phyloP scores from a whole-genome alignment of 75 land plant species.

The Larix kaempferi region DNA sequence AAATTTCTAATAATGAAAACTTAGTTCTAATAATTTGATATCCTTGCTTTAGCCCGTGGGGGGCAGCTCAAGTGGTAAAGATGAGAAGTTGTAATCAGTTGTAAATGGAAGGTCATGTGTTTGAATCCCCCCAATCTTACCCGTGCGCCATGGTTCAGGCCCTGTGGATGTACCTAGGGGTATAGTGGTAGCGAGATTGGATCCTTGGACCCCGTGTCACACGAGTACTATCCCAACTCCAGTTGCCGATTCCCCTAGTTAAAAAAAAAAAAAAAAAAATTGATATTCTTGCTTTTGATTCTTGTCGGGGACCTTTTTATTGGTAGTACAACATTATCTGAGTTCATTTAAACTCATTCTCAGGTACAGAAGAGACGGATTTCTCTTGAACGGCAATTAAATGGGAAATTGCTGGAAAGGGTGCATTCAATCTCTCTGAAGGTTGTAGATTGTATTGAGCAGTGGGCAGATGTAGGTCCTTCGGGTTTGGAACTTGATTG shows the following conservation, averaged over 20 bases:
- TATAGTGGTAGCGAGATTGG: too few relatives aligned
- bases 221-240: too few relatives aligned
- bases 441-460: conserved; percentile 34
- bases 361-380: conserved; percentile 43
- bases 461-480: conserved; percentile 16
- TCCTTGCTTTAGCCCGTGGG: too few relatives aligned
- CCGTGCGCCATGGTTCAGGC: too few relatives aligned
- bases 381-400: conserved; percentile 26
- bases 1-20: neutral
- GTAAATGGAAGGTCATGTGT: too few relatives aligned
- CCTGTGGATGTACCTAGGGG: too few relatives aligned
- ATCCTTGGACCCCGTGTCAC: too few relatives aligned
- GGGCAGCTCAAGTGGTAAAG: too few relatives aligned
- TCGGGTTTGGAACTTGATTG: conserved; percentile 30
- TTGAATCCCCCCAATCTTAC: too few relatives aligned
- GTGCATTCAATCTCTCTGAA: conserved; percentile 25
- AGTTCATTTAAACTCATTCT: neutral
- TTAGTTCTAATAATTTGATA: neutral
- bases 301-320: neutral
- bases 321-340: neutral
- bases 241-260: too few relatives aligned
- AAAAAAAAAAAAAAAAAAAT: too few relatives aligned
- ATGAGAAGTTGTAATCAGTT: too few relatives aligned
- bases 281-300: neutral
- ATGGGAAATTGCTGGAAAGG: conserved; percentile 37